Percentiles rank a stretch among this genome's conserved stretches.
Evolutionary conservation across 1,139 yeast species (phyloP).

Genomic region (Pneumocystis murina): DNA sequence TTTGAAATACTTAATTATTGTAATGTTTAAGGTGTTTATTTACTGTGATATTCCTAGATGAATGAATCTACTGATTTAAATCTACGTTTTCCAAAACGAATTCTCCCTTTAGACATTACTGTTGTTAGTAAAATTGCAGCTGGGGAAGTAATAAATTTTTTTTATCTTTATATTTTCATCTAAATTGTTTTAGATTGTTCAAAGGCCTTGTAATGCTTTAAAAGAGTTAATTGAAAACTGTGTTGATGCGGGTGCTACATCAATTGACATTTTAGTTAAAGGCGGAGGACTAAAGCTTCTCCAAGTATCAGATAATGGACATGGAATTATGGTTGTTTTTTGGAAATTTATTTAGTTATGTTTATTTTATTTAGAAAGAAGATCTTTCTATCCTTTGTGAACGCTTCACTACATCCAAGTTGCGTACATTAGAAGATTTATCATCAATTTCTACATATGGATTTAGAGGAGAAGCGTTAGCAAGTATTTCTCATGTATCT

Average conservation of each 20-base stretch:
- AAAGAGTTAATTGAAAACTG: conserved; percentile 69
- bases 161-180: background rate
- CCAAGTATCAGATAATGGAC: conserved; percentile 61
- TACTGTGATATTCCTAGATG: conserved; percentile 9
- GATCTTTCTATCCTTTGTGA: conserved; percentile 50
- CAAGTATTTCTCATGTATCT: conserved; percentile 51
- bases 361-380: conserved; percentile 28
- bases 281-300: conserved; percentile 50
- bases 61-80: background rate
- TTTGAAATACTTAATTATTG: background rate
- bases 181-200: conserved; percentile 40
- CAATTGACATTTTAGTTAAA: conserved; percentile 49
- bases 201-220: conserved; percentile 79
- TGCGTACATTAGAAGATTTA: conserved; percentile 38
- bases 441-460: conserved; percentile 45
- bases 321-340: conserved; percentile 37
- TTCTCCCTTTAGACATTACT: conserved; percentile 37
- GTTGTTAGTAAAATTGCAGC: conserved; percentile 92
- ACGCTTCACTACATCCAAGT: conserved; percentile 60
- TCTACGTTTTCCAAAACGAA: conserved; percentile 1
- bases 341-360: background rate
- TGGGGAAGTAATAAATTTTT: conserved; percentile 40
- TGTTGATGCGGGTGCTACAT: conserved; percentile 54
- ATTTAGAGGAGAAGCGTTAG: conserved; percentile 70
- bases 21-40: background rate